A percentile compares a stretch with the other conserved stretches of the same genome.
Conservation (phyloP, 108 stramenopile species). For the Mayamaea pseudoterrestris region DNA sequence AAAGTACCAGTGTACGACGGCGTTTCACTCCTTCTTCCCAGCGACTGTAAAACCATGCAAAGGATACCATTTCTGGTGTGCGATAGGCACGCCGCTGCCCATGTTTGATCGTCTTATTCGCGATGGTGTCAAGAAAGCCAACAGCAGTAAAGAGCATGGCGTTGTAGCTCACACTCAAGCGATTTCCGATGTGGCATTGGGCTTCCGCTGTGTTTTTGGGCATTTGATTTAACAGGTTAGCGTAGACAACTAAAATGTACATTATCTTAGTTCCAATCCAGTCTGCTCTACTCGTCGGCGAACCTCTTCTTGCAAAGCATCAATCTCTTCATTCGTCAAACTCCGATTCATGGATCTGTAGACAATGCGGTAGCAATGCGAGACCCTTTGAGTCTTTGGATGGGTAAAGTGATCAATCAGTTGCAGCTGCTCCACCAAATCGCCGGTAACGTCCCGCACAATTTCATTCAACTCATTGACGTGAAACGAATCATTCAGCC, state of each 20-base stretch:
- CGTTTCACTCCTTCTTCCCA: conserved; percentile 53
- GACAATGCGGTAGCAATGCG: conserved; percentile 85
- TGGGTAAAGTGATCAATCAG: conserved; percentile 87
- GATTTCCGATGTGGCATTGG: conserved; percentile 64
- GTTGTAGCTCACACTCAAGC: conserved; percentile 35
- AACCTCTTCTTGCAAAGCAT: conserved; percentile 76
- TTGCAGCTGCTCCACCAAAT: conserved; percentile 83
- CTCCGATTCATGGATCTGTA: conserved; percentile 94
- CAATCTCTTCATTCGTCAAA: conserved; percentile 95
- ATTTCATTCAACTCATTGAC: conserved; percentile 86
- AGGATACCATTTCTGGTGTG: conserved; percentile 83
- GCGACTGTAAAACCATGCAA: conserved; percentile 57
- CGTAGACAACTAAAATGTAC: no score
- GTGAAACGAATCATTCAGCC: conserved; percentile 48
- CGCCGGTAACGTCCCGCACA: conserved; percentile 85
- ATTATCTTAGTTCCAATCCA: no score
- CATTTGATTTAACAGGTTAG: no score
- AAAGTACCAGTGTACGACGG: conserved; percentile 76
- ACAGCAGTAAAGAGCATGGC: conserved; percentile 16
- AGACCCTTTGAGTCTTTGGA: conserved; percentile 74
- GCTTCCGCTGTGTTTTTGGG: conserved; percentile 78
- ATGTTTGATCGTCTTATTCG: conserved; percentile 76
- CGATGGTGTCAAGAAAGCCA: conserved; percentile 48
- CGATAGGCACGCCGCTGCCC: conserved; percentile 51
- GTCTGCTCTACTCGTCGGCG: no score